Base-by-base conservation (phyloP, 2,329 filamentous ascomycete genomes). In the Hirsutella rhossiliensis region DNA sequence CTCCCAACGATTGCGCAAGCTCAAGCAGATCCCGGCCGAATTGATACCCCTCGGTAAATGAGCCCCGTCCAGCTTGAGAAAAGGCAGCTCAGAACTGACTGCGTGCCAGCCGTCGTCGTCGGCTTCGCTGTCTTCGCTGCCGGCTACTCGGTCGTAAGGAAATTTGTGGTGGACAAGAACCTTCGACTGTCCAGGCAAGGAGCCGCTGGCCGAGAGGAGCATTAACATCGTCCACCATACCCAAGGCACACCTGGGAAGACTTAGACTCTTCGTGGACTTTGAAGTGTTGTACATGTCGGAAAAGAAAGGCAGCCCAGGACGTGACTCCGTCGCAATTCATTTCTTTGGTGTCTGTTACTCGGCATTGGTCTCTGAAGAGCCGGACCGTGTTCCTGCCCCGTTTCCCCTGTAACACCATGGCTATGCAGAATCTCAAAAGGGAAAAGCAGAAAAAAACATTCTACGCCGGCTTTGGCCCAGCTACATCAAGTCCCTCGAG, bases 401-500 rank as follows among this genome's bases (percentile, higher is more conserved):
- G 11, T 38, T 49, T 53, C 42, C 51, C 48, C 55, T 48, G 46
- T 45, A 67, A 72, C 69, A 64, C 69, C 68, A 54, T 62, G 62
- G 66, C 68, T 68, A 71, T 71, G 64, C 62, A 55, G 50, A 52
- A 50, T 45, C 42, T 47, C 52, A 43, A 48, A 31, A 54, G 9
- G 30, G 39, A 29, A 12, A n/a, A 15, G 17, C 29, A 38, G n/a
- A 15, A 13, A 36, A 43, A 13, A 19, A 13, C 20, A 20, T 43
- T 42, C 76, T 62, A 92, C 57, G 78, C 80, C 44, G 76, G 82
- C 62, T 86, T 89, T 12, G 92, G 92, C 9, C 94, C 94, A 44
- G 90, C 94, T 55, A 97, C 86, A 64, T 97, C 94, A 44, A 97
- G 70, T 15, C 85, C 87, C 62, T 97, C 89, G 7, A 98, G 68